Conservation (phyloP, 2,329 filamentous ascomycete species). For the Ophiognomonia clavigignenti-juglandacearum region DNA sequence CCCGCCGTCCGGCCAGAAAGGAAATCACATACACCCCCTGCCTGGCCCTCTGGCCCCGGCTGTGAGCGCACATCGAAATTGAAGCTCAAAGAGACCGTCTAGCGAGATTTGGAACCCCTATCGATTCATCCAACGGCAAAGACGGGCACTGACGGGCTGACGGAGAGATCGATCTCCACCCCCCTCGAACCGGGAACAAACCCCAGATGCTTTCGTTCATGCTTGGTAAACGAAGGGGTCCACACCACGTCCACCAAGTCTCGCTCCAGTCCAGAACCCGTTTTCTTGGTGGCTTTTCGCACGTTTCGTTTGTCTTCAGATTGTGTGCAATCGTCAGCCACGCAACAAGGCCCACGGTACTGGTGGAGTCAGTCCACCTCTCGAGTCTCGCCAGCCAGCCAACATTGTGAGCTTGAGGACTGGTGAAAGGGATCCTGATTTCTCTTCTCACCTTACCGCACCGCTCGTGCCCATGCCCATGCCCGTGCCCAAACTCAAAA, state of each 20-base stretch:
- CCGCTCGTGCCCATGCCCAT: too few relatives aligned
- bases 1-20: slow-evolving; percentile 1
- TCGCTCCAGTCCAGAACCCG: slow-evolving; percentile 6
- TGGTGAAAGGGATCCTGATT: too few relatives aligned
- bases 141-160: slow-evolving; percentile 7
- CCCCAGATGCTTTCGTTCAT: slow-evolving; percentile 30
- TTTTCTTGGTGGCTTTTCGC: too few relatives aligned
- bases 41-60: too few relatives aligned
- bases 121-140: slow-evolving; percentile 17
- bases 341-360: background rate
- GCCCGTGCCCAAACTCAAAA: too few relatives aligned
- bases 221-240: slow-evolving; percentile 27
- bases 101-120: slow-evolving; percentile 37
- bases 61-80: slow-evolving; percentile 24
- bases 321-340: too few relatives aligned
- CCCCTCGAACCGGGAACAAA: slow-evolving; percentile 21
- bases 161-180: background rate
- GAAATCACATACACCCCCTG: slow-evolving; percentile 8
- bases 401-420: too few relatives aligned
- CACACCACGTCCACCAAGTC: slow-evolving; percentile 14
- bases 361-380: background rate
- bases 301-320: too few relatives aligned
- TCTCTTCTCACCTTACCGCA: too few relatives aligned
- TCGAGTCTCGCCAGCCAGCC: too few relatives aligned
- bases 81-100: slow-evolving; percentile 25